A percentile compares a stretch with the other conserved stretches of the same genome.
phyloP scores from a whole-genome alignment of 306 rosid genomes.

The Quercus parvula region DNA sequence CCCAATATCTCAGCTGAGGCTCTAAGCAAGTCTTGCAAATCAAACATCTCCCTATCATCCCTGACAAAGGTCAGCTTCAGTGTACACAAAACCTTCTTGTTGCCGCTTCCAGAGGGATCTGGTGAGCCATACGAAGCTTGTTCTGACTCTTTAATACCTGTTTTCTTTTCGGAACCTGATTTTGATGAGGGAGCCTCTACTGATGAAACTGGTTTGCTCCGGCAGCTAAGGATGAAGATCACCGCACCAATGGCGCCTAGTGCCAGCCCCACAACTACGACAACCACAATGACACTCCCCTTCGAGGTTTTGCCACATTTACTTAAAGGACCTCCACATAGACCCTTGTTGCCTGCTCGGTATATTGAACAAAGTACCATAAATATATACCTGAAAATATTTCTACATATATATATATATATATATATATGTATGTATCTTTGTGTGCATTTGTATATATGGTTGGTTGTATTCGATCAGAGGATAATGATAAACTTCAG shows the following conservation, averaged over 20 bases:
- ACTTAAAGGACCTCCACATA: slow-evolving; percentile 71
- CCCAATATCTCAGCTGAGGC: slow-evolving; percentile 94
- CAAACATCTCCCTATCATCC: slow-evolving; percentile 62
- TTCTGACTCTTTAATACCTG: neutral
- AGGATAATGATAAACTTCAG: too few species aligned
- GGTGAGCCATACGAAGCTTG: slow-evolving; percentile 17
- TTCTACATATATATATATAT: too few species aligned
- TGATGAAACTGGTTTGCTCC: neutral
- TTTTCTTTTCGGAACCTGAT: neutral
- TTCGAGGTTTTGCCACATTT: slow-evolving; percentile 40
- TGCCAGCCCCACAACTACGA: slow-evolving; percentile 40
- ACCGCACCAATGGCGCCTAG: slow-evolving; percentile 35
- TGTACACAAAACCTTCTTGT: slow-evolving; percentile 34
- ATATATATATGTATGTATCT: too few species aligned
- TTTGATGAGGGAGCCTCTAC: slow-evolving; percentile 39
- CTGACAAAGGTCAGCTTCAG: slow-evolving; percentile 57
- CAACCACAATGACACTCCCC: slow-evolving; percentile 34
- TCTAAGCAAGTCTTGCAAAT: slow-evolving; percentile 72
- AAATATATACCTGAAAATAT: neutral
- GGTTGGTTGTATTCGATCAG: too few species aligned
- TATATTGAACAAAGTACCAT: neutral
- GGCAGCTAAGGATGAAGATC: slow-evolving; percentile 36
- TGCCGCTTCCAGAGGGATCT: slow-evolving; percentile 23
- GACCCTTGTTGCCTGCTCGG: slow-evolving; percentile 56
- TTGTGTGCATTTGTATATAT: too few species aligned